Base-by-base conservation (phyloP, 371 early-diverging fungal genomes). In the Thermomucor indicae-seudaticae region DNA sequence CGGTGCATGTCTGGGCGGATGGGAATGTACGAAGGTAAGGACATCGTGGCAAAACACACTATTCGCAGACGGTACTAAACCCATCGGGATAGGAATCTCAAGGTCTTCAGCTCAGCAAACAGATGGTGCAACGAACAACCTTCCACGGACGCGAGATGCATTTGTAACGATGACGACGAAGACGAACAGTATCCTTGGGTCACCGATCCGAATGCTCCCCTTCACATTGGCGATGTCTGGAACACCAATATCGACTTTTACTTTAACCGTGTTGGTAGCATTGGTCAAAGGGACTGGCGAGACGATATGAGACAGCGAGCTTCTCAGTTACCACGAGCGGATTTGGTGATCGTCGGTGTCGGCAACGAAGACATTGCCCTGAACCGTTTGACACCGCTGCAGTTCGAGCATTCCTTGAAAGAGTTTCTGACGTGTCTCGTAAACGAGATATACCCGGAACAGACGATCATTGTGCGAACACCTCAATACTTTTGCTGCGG, bases 1-100 rank as follows among this genome's bases (percentile, higher is more conserved):
- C 47, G 0, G 34, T 68, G 12, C 72, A 72, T 51, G 47, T 61
- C 5, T 68, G 66, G 69, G 72, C 64, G 24, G 66, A 72, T 29
- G 44, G 35, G 16, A 53, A 65, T 39, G 19, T 65, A 10, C 49
- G 41, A 48, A 57, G 65, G 65, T 65, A 60, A 31, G 12, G 30
- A 28, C 20, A 31, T 14, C 32, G 32, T 32, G n/a, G n/a, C n/a
- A n/a, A n/a, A n/a, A n/a, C n/a, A n/a, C n/a, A n/a, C n/a, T n/a
- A n/a, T n/a, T n/a, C n/a, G n/a, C n/a, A n/a, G n/a, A n/a, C n/a
- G n/a, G n/a, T n/a, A n/a, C n/a, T n/a, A n/a, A n/a, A n/a, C n/a
- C n/a, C n/a, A n/a, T n/a, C n/a, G n/a, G n/a, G n/a, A n/a, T 32
- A 32, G 35, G 48, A 50, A 37, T 12, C 34, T 46, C 19, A 20